Evolutionary conservation across 164 flowering plant genomes (phyloP), one percentile per base, ranked within the genome.

Genomic region (Paratinospora sagittata): DNA sequence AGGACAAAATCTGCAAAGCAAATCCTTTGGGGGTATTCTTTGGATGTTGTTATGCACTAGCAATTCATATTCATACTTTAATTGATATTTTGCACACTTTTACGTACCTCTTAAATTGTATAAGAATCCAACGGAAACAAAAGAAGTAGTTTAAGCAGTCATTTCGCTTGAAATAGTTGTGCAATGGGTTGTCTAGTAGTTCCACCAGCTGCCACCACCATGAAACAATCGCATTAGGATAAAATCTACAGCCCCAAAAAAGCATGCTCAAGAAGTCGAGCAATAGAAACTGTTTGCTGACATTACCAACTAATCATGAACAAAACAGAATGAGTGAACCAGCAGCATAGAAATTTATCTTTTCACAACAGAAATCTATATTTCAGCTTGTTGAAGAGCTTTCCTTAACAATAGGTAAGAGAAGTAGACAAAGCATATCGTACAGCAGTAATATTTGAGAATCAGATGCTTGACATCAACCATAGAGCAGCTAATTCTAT

Each of bases 91-190:
- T 0, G 21, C 58, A 6, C 19, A 19, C 58, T 52, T 52, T 8
- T 12, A 30, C 23, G 78, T 77, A 68, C 99, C 98, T 92, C 81
- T 95, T 95, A 68, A 95, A 91, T 75, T 95, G 99, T 73, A 95
- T 95, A 30, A 95, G 90, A 78, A 95, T 72, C 99, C 99, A 95
- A 62, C 98, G 97, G 82, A 95, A 95, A 79, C 99, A 95, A 79
- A 95, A 95, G 95, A 91, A 95, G 76, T 89, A 95, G 81, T 95
- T 95, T 83, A 95, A 78, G 87, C 97, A 93, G 70, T 95, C 99
- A 33, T 89, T 86, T 83, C 89, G 93, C 82, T 82, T 85, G 68
- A 93, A 88, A 73, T 95, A 91, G 73, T 85, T 87, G 76, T 95
- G 96, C 86, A 95, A 79, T 45, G 99, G 95, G 71, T 74, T 75